Conservation (phyloP, 352 stramenopile species). For the Aphanomyces astaci region DNA sequence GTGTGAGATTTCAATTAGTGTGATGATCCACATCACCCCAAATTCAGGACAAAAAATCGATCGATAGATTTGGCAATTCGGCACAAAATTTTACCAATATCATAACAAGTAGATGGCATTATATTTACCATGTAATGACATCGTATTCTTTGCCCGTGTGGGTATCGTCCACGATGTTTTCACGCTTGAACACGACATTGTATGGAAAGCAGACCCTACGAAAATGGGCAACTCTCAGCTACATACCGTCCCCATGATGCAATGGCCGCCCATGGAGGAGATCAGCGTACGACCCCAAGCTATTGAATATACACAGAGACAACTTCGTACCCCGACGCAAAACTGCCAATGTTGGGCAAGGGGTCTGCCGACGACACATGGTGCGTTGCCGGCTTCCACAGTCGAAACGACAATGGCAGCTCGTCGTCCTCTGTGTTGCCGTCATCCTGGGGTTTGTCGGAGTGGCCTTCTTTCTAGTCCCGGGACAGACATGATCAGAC, state of each 20-base stretch:
- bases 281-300: too few relatives aligned
- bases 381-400: slow-evolving; percentile 48
- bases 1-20: too few relatives aligned
- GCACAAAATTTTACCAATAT: too few relatives aligned
- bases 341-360: slow-evolving; percentile 33
- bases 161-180: slow-evolving; percentile 50
- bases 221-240: not conserved
- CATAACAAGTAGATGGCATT: too few relatives aligned
- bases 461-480: not conserved
- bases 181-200: slow-evolving; percentile 78
- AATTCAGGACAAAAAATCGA: too few relatives aligned
- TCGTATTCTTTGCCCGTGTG: slow-evolving; percentile 61
- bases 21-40: too few relatives aligned
- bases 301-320: slow-evolving; percentile 3
- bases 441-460: slow-evolving; percentile 12
- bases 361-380: not conserved
- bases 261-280: too few relatives aligned
- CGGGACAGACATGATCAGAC: too few relatives aligned
- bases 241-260: not conserved
- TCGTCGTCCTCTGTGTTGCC: slow-evolving; percentile 35
- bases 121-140: slow-evolving; percentile 70
- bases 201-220: slow-evolving; percentile 41
- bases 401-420: slow-evolving; percentile 53
- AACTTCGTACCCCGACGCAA: slow-evolving; percentile 38
- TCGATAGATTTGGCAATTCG: too few relatives aligned